Percentiles rank a stretch among this genome's conserved stretches.
Conservation (phyloP, 345 rosid genomes). For the Brassica cretica region DNA sequence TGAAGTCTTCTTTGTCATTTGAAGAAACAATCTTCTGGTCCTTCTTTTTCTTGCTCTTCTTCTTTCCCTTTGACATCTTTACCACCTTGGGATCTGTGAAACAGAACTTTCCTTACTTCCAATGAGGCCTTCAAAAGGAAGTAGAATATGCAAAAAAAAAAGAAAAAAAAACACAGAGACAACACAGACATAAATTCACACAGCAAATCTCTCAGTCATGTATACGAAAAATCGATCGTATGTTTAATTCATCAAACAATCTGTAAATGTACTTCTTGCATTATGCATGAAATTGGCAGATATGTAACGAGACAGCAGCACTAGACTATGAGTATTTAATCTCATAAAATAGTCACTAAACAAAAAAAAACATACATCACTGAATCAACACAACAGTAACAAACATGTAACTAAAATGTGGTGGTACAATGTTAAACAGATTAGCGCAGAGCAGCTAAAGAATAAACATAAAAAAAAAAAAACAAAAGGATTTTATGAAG, state of each 20-base stretch:
- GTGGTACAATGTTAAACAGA: not conserved
- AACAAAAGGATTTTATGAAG: not conserved
- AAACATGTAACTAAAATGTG: not conserved
- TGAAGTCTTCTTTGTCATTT: slow-evolving; percentile 46
- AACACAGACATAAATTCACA: slow-evolving; percentile 27
- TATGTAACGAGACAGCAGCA: slow-evolving; percentile 11
- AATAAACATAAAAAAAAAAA: not conserved
- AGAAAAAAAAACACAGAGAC: slow-evolving; percentile 45
- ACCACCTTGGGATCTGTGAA: slow-evolving; percentile 69
- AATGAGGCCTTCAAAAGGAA: slow-evolving; percentile 47
- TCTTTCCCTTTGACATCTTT: slow-evolving; percentile 59
- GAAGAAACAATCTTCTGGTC: slow-evolving; percentile 50
- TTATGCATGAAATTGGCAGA: not conserved
- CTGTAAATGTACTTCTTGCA: slow-evolving; percentile 6
- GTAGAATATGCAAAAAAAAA: slow-evolving; percentile 28
- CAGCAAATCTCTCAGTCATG: slow-evolving; percentile 20
- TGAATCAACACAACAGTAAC: not conserved
- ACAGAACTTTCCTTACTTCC: slow-evolving; percentile 37
- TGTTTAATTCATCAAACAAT: slow-evolving; percentile 10
- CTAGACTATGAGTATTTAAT: not conserved
- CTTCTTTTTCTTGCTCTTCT: slow-evolving; percentile 69
- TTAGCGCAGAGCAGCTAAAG: slow-evolving; percentile 12
- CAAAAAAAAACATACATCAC: not conserved
- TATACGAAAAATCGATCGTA: no score
- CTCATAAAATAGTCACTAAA: not conserved